phyloP scores from a whole-genome alignment of 78 protist species.

The Mantamonas sphyraenae region DNA sequence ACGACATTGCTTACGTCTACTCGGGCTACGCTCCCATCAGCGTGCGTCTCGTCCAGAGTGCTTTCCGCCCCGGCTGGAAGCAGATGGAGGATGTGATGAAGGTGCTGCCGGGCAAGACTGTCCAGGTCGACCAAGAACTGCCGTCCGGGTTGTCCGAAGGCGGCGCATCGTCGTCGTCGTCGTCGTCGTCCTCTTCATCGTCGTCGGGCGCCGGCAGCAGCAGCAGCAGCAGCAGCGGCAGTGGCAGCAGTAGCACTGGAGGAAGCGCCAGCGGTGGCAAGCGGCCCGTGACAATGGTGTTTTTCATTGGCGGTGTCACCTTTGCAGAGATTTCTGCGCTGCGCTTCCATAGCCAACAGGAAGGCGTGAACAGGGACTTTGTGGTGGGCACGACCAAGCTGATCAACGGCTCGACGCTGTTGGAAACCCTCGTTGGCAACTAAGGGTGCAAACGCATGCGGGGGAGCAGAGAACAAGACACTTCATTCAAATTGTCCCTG shows the following conservation, averaged over 20 bases:
- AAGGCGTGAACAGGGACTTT: constrained; percentile 30
- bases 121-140: no score
- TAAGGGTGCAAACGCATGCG: no score
- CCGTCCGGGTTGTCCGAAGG: no score
- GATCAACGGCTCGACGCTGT: constrained; percentile 49
- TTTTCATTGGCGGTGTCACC: constrained; percentile 76
- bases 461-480: no score
- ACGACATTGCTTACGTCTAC: constrained; percentile 42
- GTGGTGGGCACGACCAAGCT: constrained; percentile 63
- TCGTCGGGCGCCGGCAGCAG: no score
- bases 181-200: background rate
- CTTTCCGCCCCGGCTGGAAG: constrained; percentile 3
- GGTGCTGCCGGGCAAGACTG: constrained; percentile 18
- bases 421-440: constrained; percentile 11
- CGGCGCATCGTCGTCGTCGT: no score
- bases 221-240: no score
- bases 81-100: background rate
- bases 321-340: constrained; percentile 70
- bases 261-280: no score
- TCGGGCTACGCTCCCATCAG: constrained; percentile 78
- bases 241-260: no score
- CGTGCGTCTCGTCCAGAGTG: constrained; percentile 48
- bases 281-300: no score
- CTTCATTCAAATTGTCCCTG: no score
- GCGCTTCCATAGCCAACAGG: constrained; percentile 23